A percentile compares a stretch with the other conserved stretches of the same genome.
These are phyloP conservation scores for Ophiostoma perfectum DNA, from an alignment of 2,329 filamentous ascomycete genomes.

Conservation along the genomic window DNA sequence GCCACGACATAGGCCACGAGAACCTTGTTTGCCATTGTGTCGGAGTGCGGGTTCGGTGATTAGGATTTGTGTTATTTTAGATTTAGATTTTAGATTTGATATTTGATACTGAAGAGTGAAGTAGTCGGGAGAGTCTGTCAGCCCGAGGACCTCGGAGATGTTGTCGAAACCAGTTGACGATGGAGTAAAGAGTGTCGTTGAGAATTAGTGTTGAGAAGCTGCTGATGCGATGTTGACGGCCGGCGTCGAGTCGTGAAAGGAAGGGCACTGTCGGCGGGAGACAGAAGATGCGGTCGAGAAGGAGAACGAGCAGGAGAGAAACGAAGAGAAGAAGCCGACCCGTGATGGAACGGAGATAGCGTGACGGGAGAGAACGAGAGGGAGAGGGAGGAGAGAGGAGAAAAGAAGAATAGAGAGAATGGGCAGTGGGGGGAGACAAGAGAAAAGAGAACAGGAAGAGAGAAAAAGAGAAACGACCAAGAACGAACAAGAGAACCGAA, in stretches of 20 bases:
- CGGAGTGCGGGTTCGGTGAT: neutral
- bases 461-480: constrained; percentile 20
- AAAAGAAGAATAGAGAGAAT: constrained; percentile 4
- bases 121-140: no score
- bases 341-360: constrained; percentile 17
- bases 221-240: constrained; percentile 14
- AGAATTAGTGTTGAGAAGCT: neutral
- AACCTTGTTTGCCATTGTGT: constrained; percentile 50
- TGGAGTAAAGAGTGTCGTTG: neutral
- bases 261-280: constrained; percentile 13
- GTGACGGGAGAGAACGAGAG: constrained; percentile 11
- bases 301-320: neutral
- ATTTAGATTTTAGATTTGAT: neutral
- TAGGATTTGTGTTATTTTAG: neutral
- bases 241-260: constrained; percentile 17
- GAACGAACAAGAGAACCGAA: constrained; percentile 15
- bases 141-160: no score
- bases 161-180: no score
- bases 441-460: constrained; percentile 20
- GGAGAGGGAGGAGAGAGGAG: constrained; percentile 7
- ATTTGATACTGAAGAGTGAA: constrained; percentile 5
- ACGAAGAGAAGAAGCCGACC: constrained; percentile 15
- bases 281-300: constrained; percentile 3
- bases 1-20: constrained; percentile 45
- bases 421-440: no score